Percentiles rank a stretch among this genome's conserved stretches.
These are phyloP conservation scores for Citrus cavaleriei DNA, from an alignment of 345 rosid species.

Conservation along the genomic window DNA sequence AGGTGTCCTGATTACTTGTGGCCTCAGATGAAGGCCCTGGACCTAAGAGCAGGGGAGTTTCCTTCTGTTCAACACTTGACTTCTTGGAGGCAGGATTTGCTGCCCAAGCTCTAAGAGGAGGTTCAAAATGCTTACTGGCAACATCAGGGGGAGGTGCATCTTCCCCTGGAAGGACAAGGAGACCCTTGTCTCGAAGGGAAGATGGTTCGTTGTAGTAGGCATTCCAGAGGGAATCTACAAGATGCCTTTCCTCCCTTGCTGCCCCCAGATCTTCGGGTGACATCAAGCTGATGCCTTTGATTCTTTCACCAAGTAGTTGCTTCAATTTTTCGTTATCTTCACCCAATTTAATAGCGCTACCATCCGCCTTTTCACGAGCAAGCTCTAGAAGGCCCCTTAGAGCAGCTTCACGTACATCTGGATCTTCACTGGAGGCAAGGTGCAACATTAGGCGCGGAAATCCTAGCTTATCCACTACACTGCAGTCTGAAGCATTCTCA, in stretches of 20 bases:
- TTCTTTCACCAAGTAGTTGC: slow-evolving; percentile 69
- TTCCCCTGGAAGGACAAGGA: slow-evolving; percentile 75
- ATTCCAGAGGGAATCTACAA: slow-evolving; percentile 79
- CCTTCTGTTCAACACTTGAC: slow-evolving; percentile 41
- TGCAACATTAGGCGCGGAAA: slow-evolving; percentile 80
- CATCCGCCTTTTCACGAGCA: slow-evolving; percentile 41
- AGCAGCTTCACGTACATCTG: slow-evolving; percentile 80
- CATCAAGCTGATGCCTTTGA: slow-evolving; percentile 55
- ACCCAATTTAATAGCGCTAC: slow-evolving; percentile 29
- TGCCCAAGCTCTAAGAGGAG: slow-evolving; percentile 74
- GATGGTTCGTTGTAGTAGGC: slow-evolving; percentile 69
- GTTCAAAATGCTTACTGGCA: slow-evolving; percentile 69
- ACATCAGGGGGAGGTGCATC: slow-evolving; percentile 72
- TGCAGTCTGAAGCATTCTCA: slow-evolving; percentile 71
- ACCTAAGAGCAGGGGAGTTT: slow-evolving; percentile 64
- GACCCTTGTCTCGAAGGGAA: slow-evolving; percentile 59
- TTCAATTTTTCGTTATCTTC: slow-evolving; percentile 57
- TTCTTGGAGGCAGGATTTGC: slow-evolving; percentile 31
- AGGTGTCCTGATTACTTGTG: slow-evolving; percentile 9
- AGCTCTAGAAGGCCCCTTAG: slow-evolving; percentile 71
- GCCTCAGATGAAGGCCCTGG: slow-evolving; percentile 30
- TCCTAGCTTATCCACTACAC: slow-evolving; percentile 56
- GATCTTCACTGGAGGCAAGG: slow-evolving; percentile 73
- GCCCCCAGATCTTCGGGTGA: slow-evolving; percentile 76
- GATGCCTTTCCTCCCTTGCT: slow-evolving; percentile 76